Base-by-base conservation (phyloP, 305 asterid genomes). In the Fraxinus latifolia region DNA sequence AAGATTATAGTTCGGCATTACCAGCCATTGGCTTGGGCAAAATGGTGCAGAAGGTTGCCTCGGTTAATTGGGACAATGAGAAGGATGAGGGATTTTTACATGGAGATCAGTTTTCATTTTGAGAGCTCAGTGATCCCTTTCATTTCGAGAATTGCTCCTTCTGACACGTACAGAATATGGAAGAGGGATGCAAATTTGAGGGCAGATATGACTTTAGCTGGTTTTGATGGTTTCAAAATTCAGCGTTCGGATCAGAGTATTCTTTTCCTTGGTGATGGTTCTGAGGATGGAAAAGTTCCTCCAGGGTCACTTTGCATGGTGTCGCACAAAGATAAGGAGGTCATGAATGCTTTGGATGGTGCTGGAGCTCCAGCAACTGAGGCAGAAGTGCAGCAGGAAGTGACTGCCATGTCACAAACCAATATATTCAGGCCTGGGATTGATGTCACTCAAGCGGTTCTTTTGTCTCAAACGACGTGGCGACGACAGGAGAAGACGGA, bases 251-350 rank as follows among this genome's bases (percentile, higher is more conserved):
- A 94, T 80, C 99, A 95, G 90, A 95, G 94, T 81, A 74, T 95
- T 89, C 86, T 95, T 34, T 95, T 95, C 85, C 95, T 95, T 67
- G 99, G 99, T 44, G 98, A 95, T 88, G 99, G 99, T 70, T 94
- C 97, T 3, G 98, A 91, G 42, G 42, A 36, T 7, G 42, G 42
- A 36, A 6, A 36, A 36, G 42, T 36, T 36, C 42, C 42, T 36
- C 11, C 0, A 36, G 42, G 42, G 42, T 6, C 42, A 36, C 42
- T 36, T 42, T 42, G 5, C 0, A 42, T 95, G 93, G 84, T 95
- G 39, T 84, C 93, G 0, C 99, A 95, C 85, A 95, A 95, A 82
- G 99, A 94, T 42, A 37, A 37, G 44, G 12, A 2, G 53, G 15
- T 11, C 53, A 12, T 12, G n/a, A 42, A 42, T 2, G 53, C 53